Evolutionary conservation across 192 early-diverging fungal genomes (phyloP), one percentile per base, ranked within the genome.

Genomic region (Gamsiella multidivaricata): DNA sequence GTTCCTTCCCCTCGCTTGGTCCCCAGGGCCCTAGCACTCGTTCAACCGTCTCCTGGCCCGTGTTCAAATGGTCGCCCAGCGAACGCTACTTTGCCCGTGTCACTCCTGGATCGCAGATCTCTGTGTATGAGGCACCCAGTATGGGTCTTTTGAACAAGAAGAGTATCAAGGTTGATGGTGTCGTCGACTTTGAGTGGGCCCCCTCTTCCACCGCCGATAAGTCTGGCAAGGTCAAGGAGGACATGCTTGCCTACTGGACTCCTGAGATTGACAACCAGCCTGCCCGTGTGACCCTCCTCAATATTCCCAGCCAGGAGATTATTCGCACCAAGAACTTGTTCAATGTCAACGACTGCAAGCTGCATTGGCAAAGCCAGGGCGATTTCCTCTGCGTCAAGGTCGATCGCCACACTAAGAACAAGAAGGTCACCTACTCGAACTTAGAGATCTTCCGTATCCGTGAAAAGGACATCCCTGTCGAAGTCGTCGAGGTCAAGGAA

Each of bases 271-370:
- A 92, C 66, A 92, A 98, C 83, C 96, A 95, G 80, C 98, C 98
- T 33, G 98, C 98, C 3, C 90, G 97, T 75, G 97, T 98, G n/a
- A 96, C 94, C 23, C 70, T 99, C 33, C 79, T 96, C 65, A 83
- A 85, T 39, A 75, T 98, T n/a, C 97, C 96, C 28, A 80, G 63
- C 64, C 91, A 93, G 79, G 90, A 95, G 54, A 88, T 97, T 58
- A 60, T 98, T 41, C 91, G 96, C 60, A 97, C 95, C 54, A 99
- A 98, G 90, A 98, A 98, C 83, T 88, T 99, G 88, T 96, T 98
- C 86, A 96, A 90, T 82, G 96, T 98, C 34, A 89, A 85, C 52
- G 88, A 92, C 53, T 94, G 93, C 73, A 93, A 94, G 52, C 83
- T 99, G 56, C 88, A 90, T 87, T 98, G 95, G 95, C 96, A 98